Conservation (phyloP, 345 rosid genomes). For the Eucalyptus microcorys region DNA sequence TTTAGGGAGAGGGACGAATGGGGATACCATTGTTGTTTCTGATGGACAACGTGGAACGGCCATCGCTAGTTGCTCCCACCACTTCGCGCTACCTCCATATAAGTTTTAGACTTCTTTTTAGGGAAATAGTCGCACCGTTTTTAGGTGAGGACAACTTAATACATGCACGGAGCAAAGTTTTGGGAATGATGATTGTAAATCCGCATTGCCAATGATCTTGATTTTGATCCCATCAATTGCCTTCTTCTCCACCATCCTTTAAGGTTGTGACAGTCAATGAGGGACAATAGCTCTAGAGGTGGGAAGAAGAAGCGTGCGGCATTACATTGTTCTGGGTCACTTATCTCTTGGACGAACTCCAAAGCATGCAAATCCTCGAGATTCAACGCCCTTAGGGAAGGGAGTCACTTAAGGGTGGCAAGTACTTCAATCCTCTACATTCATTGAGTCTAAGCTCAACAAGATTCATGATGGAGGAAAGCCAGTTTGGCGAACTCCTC, state of each 20-base stretch:
- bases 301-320: background rate
- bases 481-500: background rate
- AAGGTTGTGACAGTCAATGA: background rate
- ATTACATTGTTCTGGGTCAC: background rate
- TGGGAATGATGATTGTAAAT: background rate
- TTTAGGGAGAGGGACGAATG: no score
- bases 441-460: background rate
- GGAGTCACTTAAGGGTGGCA: background rate
- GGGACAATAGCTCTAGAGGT: background rate
- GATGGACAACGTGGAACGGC: background rate
- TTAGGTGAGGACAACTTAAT: background rate
- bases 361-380: background rate
- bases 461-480: background rate
- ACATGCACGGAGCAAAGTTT: background rate
- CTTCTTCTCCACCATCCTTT: background rate
- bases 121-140: background rate
- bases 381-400: background rate
- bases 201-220: background rate
- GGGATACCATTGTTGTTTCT: no score
- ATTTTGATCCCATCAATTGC: background rate
- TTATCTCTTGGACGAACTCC: background rate
- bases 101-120: accelerated
- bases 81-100: background rate
- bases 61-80: background rate
- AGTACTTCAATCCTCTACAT: background rate